Evolutionary conservation across 2,329 filamentous ascomycete species (phyloP), one percentile per base, ranked within the genome.

Genomic region (Calonectria naviculata): DNA sequence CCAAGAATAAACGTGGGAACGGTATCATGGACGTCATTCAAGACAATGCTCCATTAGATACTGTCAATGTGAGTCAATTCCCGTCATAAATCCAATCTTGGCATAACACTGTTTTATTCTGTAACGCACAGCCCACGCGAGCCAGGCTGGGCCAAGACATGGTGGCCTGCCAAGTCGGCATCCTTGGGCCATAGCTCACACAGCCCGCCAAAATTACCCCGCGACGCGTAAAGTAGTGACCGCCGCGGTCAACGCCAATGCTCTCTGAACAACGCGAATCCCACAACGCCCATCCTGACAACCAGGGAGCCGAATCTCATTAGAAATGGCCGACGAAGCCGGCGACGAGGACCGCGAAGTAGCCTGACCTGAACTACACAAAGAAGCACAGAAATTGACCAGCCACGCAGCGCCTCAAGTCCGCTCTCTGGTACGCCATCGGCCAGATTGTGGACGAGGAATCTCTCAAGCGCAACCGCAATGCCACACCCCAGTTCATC

Each of bases 401-500:
- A 29, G 9, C 7, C 26, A 6, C 34, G 10, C 75, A 98, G 93
- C 92, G 93, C 73, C 89, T 97, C 78, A 97, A 97, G 86, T 91
- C 93, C 41, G 93, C 94, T 17, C 89, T 97, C 28, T 97, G 95
- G 95, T 93, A 93, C 79, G 90, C 92, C 28, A 90, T 97, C 71
- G 94, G 94, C 75, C 93, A 95, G 81, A 96, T 97, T 71, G 94
- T 98, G 74, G 96, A 98, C 81, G 92, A 96, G 75, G 93, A 97
- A 80, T 93, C 92, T 13, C 73, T 85, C 34, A 76, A 78, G 19
- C 81, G 83, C 65, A 83, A 94, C 80, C 89, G 94, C 74, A 98
- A 97, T 82, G 94, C 95, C 8, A 98, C 96, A 29, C 94, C 94
- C 2, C 95, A 97, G 79, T 98, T 97, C 82, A 97, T 97, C 76